Evolutionary conservation across 306 rosid species (phyloP), one percentile per base, ranked within the genome.

Genomic region (Vigna trinervia): DNA sequence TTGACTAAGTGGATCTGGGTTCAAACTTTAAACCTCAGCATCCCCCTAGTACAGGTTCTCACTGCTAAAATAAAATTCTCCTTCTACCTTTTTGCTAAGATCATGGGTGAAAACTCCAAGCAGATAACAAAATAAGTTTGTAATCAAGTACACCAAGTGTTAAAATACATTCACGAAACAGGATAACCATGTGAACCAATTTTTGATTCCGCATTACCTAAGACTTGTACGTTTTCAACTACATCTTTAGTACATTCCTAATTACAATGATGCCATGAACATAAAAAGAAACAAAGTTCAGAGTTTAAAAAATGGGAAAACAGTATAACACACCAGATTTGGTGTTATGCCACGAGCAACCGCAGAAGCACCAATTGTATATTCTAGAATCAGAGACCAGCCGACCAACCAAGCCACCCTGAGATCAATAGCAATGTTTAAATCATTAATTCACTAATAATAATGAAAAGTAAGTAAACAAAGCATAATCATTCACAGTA

Each of bases 321-420:
- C 15, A 39, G 57, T 62, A 32, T 48, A 50, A 61, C 72, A 12
- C 68, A 94, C 98, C 98, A 94, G 81, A 89, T 94, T 94, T 54
- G 98, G 98, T 58, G 98, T 90, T 84, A 94, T 90, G 72, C 98
- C 97, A 57, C 98, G 96, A 57, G 98, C 91, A 86, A 94, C 98
- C 48, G 97, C 92, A 5, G 98, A 82, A 75, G 97, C 94, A 46
- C 98, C 97, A 41, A 94, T 89, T 54, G 97, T 92, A 77, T 94
- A 92, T 86, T 94, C 98, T 59, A 94, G 92, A 75, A 94, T 87
- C 69, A 94, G 71, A 80, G 93, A 87, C 98, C 98, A 94, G 72
- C 98, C 98, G 23, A 94, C 85, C 84, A 94, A 69, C 98, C 98
- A 94, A 86, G 96, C 98, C 78, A 89, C 87, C 74, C 97, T 94